These are phyloP conservation scores for Diddensiella santjacobensis DNA, from an alignment of 805 yeast genomes.

Conservation along the genomic window DNA sequence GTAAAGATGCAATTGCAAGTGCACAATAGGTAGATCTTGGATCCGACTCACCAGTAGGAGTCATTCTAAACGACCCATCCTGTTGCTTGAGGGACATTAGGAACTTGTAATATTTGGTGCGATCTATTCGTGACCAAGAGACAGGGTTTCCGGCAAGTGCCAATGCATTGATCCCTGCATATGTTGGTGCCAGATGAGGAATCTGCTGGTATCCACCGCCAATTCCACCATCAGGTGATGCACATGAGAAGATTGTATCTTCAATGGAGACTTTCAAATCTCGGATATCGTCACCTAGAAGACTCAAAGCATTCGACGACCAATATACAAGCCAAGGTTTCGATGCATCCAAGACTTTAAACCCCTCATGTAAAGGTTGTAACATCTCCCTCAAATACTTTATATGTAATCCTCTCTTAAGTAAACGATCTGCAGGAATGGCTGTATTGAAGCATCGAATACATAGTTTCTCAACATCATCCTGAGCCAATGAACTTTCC, in stretches of 20 bases:
- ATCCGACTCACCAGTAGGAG: conserved; percentile 76
- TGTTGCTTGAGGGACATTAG: conserved; percentile 54
- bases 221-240: conserved; percentile 55
- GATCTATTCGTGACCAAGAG: conserved; percentile 44
- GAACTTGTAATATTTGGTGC: conserved; percentile 56
- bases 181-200: conserved; percentile 81
- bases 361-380: conserved; percentile 48
- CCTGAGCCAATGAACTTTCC: conserved; percentile 17
- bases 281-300: conserved; percentile 39
- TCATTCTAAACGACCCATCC: conserved; percentile 79
- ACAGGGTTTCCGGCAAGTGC: conserved; percentile 45
- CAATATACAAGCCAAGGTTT: conserved; percentile 90
- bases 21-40: conserved; percentile 82
- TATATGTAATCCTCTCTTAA: conserved; percentile 36
- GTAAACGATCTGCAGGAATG: neutral
- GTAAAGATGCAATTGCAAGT: conserved; percentile 62
- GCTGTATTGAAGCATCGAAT: conserved; percentile 4
- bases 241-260: conserved; percentile 33
- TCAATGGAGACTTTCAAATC: conserved; percentile 25
- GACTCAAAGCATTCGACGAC: conserved; percentile 55
- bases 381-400: conserved; percentile 42
- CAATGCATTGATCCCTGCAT: conserved; percentile 68
- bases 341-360: conserved; percentile 72
- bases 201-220: conserved; percentile 83
- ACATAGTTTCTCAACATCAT: conserved; percentile 24